Conservation (phyloP, 2,329 filamentous ascomycete genomes). For the Pyrenophora tritici-repentis region DNA sequence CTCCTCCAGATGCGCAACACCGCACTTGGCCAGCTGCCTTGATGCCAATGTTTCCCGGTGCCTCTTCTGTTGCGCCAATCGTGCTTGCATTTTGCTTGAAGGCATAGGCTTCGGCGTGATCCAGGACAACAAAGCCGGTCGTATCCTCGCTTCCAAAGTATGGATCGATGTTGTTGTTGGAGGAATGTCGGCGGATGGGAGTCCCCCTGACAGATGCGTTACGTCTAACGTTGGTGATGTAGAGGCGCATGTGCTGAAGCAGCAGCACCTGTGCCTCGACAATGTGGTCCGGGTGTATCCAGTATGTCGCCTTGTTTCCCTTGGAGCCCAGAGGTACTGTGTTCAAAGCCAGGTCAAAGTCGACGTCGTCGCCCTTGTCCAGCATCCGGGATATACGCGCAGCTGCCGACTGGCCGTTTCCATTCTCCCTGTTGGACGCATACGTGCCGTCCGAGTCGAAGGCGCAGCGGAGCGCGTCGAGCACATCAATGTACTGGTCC, state of each 20-base stretch:
- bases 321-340: conserved; percentile 53
- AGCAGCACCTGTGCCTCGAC: conserved; percentile 60
- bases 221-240: conserved; percentile 30
- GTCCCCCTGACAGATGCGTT: conserved; percentile 28
- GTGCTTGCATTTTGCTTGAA: conserved; percentile 53
- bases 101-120: conserved; percentile 54
- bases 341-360: conserved; percentile 57
- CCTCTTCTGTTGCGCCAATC: conserved; percentile 48
- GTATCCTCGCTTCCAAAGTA: conserved; percentile 43
- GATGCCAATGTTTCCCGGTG: conserved; percentile 33
- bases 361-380: conserved; percentile 49
- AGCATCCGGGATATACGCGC: conserved; percentile 47
- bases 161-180: conserved; percentile 26
- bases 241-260: conserved; percentile 55
- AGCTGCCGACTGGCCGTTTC: conserved; percentile 31
- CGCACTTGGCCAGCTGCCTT: conserved; percentile 43
- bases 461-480: conserved; percentile 52
- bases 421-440: conserved; percentile 14
- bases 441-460: conserved; percentile 45
- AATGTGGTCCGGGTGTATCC: conserved; percentile 60
- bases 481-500: conserved; percentile 54
- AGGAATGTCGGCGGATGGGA: conserved; percentile 34
- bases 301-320: conserved; percentile 57
- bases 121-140: conserved; percentile 52
- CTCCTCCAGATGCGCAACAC: conserved; percentile 44